Conservation (phyloP, 345 rosid species). For the Alliaria petiolata region DNA sequence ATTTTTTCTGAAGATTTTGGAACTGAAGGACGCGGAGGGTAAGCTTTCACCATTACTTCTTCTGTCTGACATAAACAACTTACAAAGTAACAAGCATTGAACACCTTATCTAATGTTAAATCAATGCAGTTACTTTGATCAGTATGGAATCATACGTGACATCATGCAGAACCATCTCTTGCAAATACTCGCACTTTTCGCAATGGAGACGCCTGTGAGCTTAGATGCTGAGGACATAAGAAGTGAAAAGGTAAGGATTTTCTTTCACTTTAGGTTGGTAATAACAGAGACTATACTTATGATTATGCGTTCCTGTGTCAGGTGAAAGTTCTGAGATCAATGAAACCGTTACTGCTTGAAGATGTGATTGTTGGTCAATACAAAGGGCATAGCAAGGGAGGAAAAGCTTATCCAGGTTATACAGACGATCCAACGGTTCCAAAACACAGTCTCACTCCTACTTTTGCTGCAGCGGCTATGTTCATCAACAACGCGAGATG, state of each 20-base stretch:
- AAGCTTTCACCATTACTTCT: constrained; percentile 13
- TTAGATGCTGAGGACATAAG: constrained; percentile 91
- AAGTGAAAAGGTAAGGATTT: constrained; percentile 69
- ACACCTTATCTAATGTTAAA: neutral
- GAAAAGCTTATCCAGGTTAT: constrained; percentile 55
- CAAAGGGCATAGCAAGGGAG: constrained; percentile 71
- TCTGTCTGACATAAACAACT: neutral
- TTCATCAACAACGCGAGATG: constrained; percentile 87
- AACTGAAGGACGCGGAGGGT: constrained; percentile 96
- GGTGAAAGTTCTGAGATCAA: constrained; percentile 92
- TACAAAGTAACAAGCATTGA: neutral
- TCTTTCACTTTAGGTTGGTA: neutral
- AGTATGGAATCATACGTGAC: constrained; percentile 87
- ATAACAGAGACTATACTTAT: neutral
- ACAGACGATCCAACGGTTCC: constrained; percentile 78
- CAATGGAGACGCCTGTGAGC: constrained; percentile 99
- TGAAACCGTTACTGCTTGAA: constrained; percentile 70
- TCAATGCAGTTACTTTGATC: constrained; percentile 62
- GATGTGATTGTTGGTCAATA: constrained; percentile 83
- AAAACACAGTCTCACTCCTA: constrained; percentile 68
- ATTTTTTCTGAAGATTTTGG: constrained; percentile 96
- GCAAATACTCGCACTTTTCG: constrained; percentile 85
- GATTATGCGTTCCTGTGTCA: constrained; percentile 11
- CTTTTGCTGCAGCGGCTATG: constrained; percentile 91
- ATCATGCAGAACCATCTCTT: constrained; percentile 95